Conservation (phyloP, 2,329 filamentous ascomycete species). For the Xylariaceae sp. region DNA sequence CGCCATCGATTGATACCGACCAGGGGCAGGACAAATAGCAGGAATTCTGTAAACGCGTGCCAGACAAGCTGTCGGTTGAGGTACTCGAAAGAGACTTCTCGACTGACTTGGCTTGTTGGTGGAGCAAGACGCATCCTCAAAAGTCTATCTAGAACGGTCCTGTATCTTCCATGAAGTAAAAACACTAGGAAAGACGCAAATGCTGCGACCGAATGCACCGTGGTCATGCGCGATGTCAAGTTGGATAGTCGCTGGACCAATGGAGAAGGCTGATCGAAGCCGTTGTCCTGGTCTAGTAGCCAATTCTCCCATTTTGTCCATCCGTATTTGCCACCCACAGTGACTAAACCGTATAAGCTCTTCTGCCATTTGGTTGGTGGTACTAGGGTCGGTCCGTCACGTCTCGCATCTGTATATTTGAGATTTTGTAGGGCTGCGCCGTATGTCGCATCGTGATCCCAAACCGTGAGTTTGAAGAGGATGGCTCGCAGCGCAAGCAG, state of each 20-base stretch:
- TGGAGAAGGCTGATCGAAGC: conserved; percentile 59
- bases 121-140: conserved; percentile 81
- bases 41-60: conserved; percentile 99
- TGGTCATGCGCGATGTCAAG: conserved; percentile 65
- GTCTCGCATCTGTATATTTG: conserved; percentile 80
- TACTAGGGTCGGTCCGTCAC: conserved; percentile 55
- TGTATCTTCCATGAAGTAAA: conserved; percentile 82
- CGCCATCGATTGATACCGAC: conserved; percentile 92
- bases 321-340: conserved; percentile 80
- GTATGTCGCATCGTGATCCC: conserved; percentile 95
- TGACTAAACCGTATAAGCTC: conserved; percentile 74
- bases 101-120: conserved; percentile 76
- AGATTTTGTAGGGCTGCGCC: conserved; percentile 90
- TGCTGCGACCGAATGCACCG: conserved; percentile 74
- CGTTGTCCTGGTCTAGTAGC: conserved; percentile 71
- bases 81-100: conserved; percentile 96
- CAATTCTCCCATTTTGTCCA: conserved; percentile 93
- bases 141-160: conserved; percentile 82
- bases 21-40: conserved; percentile 96
- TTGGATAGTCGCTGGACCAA: conserved; percentile 56
- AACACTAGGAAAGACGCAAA: conserved; percentile 88
- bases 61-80: conserved; percentile 96
- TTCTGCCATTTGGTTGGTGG: conserved; percentile 82
- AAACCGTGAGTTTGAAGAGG: conserved; percentile 91
- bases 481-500: conserved; percentile 69